Evolutionary conservation across 106 monocot species (phyloP).

Genomic region (Dioscorea alata): DNA sequence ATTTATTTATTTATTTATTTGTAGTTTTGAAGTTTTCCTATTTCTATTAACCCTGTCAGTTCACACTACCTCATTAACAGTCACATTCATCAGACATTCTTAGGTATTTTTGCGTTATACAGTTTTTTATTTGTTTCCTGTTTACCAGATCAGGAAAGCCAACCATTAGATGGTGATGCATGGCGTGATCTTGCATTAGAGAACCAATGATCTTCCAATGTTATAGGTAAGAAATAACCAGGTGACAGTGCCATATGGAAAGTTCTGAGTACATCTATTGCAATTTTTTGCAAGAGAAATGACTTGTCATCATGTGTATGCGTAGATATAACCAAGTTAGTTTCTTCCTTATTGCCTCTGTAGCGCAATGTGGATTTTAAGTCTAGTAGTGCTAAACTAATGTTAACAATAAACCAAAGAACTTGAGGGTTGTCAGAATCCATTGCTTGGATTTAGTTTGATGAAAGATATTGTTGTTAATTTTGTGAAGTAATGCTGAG

Average conservation of each 20-base stretch:
- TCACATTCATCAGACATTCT: not conserved
- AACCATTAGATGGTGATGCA: constrained; percentile 48
- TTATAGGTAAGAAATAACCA: not conserved
- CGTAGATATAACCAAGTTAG: not conserved
- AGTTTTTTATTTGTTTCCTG: not conserved
- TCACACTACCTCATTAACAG: not conserved
- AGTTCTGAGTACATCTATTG: not conserved
- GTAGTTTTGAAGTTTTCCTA: not conserved
- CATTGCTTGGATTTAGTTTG: too few relatives aligned
- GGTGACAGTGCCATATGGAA: too few relatives aligned
- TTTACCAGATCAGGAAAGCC: constrained; percentile 51
- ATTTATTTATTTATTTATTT: not conserved
- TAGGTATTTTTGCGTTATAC: not conserved
- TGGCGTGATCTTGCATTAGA: constrained; percentile 73
- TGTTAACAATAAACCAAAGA: too few relatives aligned
- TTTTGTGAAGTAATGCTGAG: too few relatives aligned
- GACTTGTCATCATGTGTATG: not conserved
- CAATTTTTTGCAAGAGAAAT: not conserved
- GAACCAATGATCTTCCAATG: constrained; percentile 28
- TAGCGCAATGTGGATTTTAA: too few relatives aligned
- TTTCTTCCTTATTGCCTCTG: too few relatives aligned
- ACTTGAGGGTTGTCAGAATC: too few relatives aligned
- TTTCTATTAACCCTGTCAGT: not conserved
- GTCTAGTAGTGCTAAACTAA: too few relatives aligned
- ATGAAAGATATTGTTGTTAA: too few relatives aligned